Evolutionary conservation across 2,329 filamentous ascomycete genomes (phyloP).

Genomic region (Colletotrichum trifolii): DNA sequence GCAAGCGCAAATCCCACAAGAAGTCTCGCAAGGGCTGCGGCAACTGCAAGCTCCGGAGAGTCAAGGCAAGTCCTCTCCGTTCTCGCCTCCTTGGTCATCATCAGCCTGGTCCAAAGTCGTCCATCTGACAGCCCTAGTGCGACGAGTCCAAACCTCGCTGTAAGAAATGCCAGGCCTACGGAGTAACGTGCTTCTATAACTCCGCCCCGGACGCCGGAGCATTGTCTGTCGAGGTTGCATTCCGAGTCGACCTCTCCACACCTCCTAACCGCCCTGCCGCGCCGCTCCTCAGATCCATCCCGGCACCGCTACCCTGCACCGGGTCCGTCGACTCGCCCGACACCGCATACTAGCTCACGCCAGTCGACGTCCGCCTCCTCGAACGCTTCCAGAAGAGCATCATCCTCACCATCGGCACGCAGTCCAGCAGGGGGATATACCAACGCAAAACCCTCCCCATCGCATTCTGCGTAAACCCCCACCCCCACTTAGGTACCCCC

Average conservation of each 20-base stretch:
- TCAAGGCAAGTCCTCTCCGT: conserved; percentile 55
- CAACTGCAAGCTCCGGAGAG: conserved; percentile 65
- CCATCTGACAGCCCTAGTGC: conserved; percentile 51
- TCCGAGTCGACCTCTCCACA: conserved; percentile 11
- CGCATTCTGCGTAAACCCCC: conserved; percentile 50
- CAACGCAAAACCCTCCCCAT: conserved; percentile 49
- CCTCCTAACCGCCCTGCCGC: neutral
- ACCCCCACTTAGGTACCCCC: neutral
- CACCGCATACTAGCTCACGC: conserved; percentile 46
- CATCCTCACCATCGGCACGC: conserved; percentile 51
- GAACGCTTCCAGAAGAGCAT: conserved; percentile 56
- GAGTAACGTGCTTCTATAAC: conserved; percentile 61
- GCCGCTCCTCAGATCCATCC: conserved; percentile 31
- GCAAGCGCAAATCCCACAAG: conserved; percentile 54
- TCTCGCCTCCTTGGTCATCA: conserved; percentile 10
- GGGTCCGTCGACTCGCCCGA: conserved; percentile 39
- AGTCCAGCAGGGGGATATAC: conserved; percentile 46
- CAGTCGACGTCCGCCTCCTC: conserved; percentile 48
- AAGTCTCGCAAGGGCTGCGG: conserved; percentile 66
- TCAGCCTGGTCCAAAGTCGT: neutral
- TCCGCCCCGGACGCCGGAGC: conserved; percentile 40
- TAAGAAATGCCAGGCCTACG: conserved; percentile 57
- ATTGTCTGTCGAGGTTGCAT: conserved; percentile 25
- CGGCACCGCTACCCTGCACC: conserved; percentile 30
- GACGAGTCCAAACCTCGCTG: conserved; percentile 64